Base-by-base conservation (phyloP, 2,329 filamentous ascomycete genomes). In the Colletotrichum endophyticum region DNA sequence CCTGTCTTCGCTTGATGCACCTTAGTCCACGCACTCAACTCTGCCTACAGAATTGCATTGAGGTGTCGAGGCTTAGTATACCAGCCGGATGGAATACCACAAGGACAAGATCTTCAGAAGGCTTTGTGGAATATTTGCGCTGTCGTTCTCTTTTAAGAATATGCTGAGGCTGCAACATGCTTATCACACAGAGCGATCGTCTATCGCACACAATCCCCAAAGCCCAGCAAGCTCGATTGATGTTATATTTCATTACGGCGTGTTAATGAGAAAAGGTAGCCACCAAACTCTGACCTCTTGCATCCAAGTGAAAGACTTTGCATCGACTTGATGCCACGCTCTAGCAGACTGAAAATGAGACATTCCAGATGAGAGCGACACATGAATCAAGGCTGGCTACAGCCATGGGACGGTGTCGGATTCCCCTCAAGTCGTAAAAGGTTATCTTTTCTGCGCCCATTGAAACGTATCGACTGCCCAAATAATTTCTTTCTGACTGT, bases 391-490 rank as follows among this genome's bases (percentile, higher is more conserved):
- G 19, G n/a, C 44, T 8, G 8, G 19, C 44, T 22, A 7, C 44
- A 8, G n/a, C n/a, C 19, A 13, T 8, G 11, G 44, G 11, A 22
- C 16, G n/a, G 6, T 13, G n/a, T 22, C 11, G 6, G n/a, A 22
- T 49, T 13, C 0, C 12, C 44, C n/a, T 1, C 5, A 1, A 49
- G 44, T 49, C n/a, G 6, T n/a, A 49, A 4, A 7, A 4, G 6
- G 13, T 49, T 19, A n/a, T 49, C 11, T 4, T 44, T 9, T 44
- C 19, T 49, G 3, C 4, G n/a, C 11, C n/a, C 44, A 49, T 22
- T n/a, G 44, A 49, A 13, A 2, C 19, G 11, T 8, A 12, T n/a
- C 6, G 0, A 22, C 44, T 22, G n/a, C n/a, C 11, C 9, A 22
- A 11, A 7, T 4, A 4, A 13, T 6, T 49, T 7, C 7, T 49